A percentile compares a stretch with the other conserved stretches of the same genome.
Evolutionary conservation across 139 green algal genomes (phyloP).

Genomic region (Tetradesmus lagerheimii): DNA sequence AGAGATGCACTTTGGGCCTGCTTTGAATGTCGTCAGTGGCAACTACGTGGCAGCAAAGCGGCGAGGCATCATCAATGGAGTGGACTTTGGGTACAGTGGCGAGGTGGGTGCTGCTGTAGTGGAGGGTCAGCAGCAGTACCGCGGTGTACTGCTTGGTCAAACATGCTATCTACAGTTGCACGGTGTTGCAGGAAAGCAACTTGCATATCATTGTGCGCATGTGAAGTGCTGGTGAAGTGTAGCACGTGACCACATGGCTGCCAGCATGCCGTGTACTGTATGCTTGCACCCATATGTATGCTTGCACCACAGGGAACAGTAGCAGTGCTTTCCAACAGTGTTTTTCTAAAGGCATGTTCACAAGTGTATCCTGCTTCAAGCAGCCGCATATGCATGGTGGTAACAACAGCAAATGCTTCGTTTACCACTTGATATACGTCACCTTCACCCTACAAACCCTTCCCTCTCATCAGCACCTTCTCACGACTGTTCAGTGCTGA

Average conservation of each 20-base stretch:
- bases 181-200: neutral
- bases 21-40: slow-evolving; percentile 81
- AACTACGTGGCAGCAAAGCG: slow-evolving; percentile 96
- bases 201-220: neutral
- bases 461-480: neutral
- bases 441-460: neutral
- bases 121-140: neutral
- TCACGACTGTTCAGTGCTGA: no score
- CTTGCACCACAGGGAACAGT: neutral
- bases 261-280: neutral
- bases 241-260: neutral
- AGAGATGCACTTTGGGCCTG: slow-evolving; percentile 69
- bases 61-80: slow-evolving; percentile 89
- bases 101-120: slow-evolving; percentile 58
- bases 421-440: neutral
- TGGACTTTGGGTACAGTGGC: slow-evolving; percentile 92
- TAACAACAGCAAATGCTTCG: neutral
- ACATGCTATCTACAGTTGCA: neutral
- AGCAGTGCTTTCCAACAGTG: neutral
- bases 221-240: neutral
- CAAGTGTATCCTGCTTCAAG: neutral
- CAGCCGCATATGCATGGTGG: neutral
- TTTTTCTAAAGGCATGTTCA: no score
- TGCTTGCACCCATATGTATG: neutral
- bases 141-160: neutral